Evolutionary conservation across 1,139 yeast genomes (phyloP).

Genomic region (Magnusiomyces clavatus): DNA sequence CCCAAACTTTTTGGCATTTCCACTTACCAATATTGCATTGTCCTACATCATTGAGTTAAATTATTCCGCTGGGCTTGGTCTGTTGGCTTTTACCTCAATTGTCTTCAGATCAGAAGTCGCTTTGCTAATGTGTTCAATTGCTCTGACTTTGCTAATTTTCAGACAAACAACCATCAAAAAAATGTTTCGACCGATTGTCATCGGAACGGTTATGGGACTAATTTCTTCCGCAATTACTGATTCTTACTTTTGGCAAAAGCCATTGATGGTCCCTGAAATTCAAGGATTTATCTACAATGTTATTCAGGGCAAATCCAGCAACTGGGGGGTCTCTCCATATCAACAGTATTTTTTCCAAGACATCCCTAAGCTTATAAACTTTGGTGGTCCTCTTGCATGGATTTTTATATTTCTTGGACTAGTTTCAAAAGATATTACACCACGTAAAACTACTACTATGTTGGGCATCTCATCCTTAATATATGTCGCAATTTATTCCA

Average conservation of each 20-base stretch:
- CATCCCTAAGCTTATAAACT: conserved; percentile 41
- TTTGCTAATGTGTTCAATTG: conserved; percentile 45
- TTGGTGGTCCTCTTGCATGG: conserved; percentile 52
- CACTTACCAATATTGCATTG: conserved; percentile 54
- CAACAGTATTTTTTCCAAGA: conserved; percentile 50
- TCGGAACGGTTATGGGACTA: conserved; percentile 53
- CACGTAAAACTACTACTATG: conserved; percentile 16
- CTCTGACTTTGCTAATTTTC: conserved; percentile 29
- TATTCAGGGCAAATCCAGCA: conserved; percentile 56
- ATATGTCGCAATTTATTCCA: conserved; percentile 56
- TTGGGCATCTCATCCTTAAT: conserved; percentile 42
- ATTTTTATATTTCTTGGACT: conserved; percentile 41
- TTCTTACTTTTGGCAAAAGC: conserved; percentile 65
- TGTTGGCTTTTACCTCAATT: conserved; percentile 57
- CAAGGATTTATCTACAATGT: conserved; percentile 68
- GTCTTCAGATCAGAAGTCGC: conserved; percentile 71
- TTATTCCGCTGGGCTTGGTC: conserved; percentile 42
- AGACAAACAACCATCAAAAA: conserved; percentile 39
- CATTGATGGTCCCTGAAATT: conserved; percentile 56
- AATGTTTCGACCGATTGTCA: conserved; percentile 36
- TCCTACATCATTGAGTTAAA: conserved; percentile 46
- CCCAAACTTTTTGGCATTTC: conserved; percentile 81
- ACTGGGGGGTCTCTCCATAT: conserved; percentile 84
- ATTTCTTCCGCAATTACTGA: conserved; percentile 49
- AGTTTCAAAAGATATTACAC: neutral